Conservation (phyloP, 2,329 filamentous ascomycete genomes). For the Talaromyces sp. region DNA sequence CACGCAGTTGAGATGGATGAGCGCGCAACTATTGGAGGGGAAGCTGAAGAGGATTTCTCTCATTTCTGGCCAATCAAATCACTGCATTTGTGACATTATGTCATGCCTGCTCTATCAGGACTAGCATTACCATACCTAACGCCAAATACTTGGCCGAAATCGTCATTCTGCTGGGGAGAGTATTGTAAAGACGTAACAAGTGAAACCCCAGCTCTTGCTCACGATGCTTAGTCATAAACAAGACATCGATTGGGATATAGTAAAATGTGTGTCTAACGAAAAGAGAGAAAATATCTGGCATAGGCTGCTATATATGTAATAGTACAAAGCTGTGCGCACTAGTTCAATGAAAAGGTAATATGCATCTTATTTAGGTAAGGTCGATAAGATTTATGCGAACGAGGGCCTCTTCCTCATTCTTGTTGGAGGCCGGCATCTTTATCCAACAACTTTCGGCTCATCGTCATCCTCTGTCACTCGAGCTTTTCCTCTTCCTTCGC, state of each 20-base stretch:
- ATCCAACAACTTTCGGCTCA: conserved; percentile 92
- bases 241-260: no score
- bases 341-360: not conserved
- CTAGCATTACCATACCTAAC: not conserved
- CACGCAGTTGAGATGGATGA: not conserved
- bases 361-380: no score
- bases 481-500: conserved; percentile 76
- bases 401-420: conserved; percentile 78
- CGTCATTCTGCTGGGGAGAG: not conserved
- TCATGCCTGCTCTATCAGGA: not conserved
- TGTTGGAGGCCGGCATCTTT: conserved; percentile 95
- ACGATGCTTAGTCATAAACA: not conserved
- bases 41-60: not conserved
- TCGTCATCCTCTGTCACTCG: conserved; percentile 95
- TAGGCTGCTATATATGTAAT: no score
- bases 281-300: no score
- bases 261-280: no score
- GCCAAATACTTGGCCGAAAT: not conserved
- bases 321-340: no score
- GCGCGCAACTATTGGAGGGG: conserved; percentile 1
- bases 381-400: no score
- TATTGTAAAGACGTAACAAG: not conserved
- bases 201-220: not conserved
- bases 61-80: not conserved
- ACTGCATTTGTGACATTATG: not conserved